Conservation (phyloP, 2,329 filamentous ascomycete genomes). For the Fusarium annulatum region DNA sequence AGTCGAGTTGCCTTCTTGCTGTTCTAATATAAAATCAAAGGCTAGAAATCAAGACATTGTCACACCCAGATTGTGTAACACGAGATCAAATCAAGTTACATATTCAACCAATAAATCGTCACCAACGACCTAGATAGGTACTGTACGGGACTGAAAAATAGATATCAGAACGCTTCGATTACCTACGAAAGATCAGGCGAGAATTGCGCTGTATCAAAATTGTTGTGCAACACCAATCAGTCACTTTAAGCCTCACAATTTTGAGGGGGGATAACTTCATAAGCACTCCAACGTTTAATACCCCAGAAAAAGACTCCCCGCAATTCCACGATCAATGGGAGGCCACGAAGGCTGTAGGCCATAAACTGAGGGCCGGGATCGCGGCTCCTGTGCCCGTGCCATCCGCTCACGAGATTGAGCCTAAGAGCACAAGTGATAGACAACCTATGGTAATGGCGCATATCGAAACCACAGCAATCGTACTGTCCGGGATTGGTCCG, state of each 20-base stretch:
- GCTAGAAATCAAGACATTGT: not conserved
- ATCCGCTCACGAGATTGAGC: slow-evolving; percentile 36
- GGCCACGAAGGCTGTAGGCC: not conserved
- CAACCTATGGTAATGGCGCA: slow-evolving; percentile 32
- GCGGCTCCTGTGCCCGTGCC: slow-evolving; percentile 15
- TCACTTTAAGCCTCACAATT: slow-evolving; percentile 2
- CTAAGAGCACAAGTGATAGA: not conserved
- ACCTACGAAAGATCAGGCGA: not conserved
- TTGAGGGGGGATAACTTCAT: not conserved
- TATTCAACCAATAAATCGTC: not conserved
- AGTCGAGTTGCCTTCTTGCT: not conserved
- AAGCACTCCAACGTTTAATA: not conserved
- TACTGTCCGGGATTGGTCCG: slow-evolving; percentile 43
- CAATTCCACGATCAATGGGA: slow-evolving; percentile 12
- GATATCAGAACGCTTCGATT: not conserved
- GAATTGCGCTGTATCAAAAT: not conserved
- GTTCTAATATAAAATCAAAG: not conserved
- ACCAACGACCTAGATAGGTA: not conserved
- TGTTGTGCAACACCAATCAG: not conserved
- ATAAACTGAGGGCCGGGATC: slow-evolving; percentile 3
- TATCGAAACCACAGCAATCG: slow-evolving; percentile 32
- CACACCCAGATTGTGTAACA: not conserved
- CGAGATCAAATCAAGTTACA: not conserved
- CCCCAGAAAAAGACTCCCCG: slow-evolving; percentile 23
- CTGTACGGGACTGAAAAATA: not conserved